phyloP scores from a whole-genome alignment of 305 asterid species.

The Fraxinus platypoda region DNA sequence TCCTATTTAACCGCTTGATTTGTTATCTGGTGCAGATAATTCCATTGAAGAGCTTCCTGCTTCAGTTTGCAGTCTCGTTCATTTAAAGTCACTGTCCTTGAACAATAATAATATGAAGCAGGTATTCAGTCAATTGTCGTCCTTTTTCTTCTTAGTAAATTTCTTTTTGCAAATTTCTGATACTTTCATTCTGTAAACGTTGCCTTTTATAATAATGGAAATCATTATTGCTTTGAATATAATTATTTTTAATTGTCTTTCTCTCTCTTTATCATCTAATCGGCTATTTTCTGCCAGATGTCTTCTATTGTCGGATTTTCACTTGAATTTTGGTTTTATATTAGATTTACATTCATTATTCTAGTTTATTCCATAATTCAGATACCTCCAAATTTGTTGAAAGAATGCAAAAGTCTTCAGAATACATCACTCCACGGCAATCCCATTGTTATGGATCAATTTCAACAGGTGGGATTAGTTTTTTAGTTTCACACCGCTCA shows the following conservation, averaged over 20 bases:
- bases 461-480: constrained; percentile 61
- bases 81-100: constrained; percentile 83
- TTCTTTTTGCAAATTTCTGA: background rate
- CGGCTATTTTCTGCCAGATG: background rate
- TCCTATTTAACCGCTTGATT: background rate
- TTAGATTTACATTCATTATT: constrained; percentile 7
- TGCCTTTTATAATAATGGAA: background rate
- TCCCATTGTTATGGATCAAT: constrained; percentile 89
- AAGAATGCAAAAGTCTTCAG: constrained; percentile 81
- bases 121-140: constrained; percentile 32
- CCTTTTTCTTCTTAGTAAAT: constrained; percentile 9
- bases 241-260: background rate
- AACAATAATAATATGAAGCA: constrained; percentile 73
- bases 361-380: constrained; percentile 27
- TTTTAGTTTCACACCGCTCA: background rate
- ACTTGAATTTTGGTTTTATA: background rate
- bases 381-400: constrained; percentile 78
- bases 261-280: background rate
- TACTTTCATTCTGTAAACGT: background rate
- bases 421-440: constrained; percentile 83
- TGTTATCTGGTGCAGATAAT: constrained; percentile 55
- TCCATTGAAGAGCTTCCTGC: constrained; percentile 83
- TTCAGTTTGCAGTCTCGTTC: constrained; percentile 76
- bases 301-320: background rate
- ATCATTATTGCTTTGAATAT: background rate